Evolutionary conservation across 768 basidiomycete species (phyloP).

Genomic region (Flagelloscypha sp.): DNA sequence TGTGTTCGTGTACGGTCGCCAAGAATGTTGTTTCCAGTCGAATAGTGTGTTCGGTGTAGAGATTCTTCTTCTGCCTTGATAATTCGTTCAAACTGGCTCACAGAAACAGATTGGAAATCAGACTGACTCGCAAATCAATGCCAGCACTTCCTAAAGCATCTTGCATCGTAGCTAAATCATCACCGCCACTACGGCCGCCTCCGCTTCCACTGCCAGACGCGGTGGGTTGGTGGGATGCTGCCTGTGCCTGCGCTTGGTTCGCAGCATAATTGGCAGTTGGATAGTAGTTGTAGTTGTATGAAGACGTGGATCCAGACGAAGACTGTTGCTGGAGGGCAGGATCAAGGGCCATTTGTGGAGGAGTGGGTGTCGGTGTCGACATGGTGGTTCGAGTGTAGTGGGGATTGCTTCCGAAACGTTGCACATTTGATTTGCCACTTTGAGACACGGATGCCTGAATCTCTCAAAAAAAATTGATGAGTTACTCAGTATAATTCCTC

Average conservation of each 20-base stretch:
- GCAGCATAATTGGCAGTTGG: constrained; percentile 26
- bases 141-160: constrained; percentile 83
- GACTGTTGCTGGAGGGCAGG: constrained; percentile 60
- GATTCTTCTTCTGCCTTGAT: constrained; percentile 79
- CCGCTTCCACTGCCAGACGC: constrained; percentile 14
- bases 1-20: constrained; percentile 78
- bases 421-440: too few relatives aligned
- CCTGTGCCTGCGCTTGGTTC: constrained; percentile 18
- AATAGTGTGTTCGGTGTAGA: constrained; percentile 57
- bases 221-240: constrained; percentile 25
- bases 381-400: too few relatives aligned
- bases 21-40: constrained; percentile 52
- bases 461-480: too few relatives aligned
- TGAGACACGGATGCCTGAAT: too few relatives aligned
- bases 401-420: too few relatives aligned
- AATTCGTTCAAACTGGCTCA: constrained; percentile 2
- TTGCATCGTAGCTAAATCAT: constrained; percentile 73
- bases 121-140: constrained; percentile 68
- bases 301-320: constrained; percentile 12
- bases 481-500: too few relatives aligned
- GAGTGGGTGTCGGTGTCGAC: too few relatives aligned
- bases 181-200: constrained; percentile 31
- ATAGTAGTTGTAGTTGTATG: constrained; percentile 28
- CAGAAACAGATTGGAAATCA: background rate
- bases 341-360: constrained; percentile 54